Base-by-base conservation (phyloP, 495 filamentous ascomycete species). In the Echria macrotheca region DNA sequence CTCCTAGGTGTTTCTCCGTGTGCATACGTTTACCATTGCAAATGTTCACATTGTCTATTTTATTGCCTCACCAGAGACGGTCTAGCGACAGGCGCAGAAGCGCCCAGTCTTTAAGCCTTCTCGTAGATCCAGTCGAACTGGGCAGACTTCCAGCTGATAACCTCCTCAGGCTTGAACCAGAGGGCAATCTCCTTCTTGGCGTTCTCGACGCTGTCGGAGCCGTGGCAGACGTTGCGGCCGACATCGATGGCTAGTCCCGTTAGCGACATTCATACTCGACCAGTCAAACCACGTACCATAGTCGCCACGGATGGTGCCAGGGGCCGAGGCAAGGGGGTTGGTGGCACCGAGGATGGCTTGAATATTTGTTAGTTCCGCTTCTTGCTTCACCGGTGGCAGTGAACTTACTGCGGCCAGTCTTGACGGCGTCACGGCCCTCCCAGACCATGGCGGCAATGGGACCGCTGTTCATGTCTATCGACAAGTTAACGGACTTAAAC, bases 181-280 rank as follows among this genome's bases (percentile, higher is more conserved):
- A 96, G 84, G 58, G 80, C 85, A 67, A 98, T 98, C 80, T 98
- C 93, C 86, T 96, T 96, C 85, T 97, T 82, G 72, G 93, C 93
- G 76, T 77, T 93, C 81, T 97, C 93, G 72, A 97, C 91, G 73
- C 78, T 81, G 82, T 98, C 93, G 72, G 89, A 95, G 67, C 93
- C 93, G 81, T 98, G 93, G 84, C 93, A 96, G 73, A 98, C 88
- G 80, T 98, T 98, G 68, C 93, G 89, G 75, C 93, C 93, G 63
- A 93, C 87, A 64, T 91, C 12, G 12, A 12, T 31, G 28, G 12
- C 7, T 31, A 6, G 12, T 6, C 7, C 28, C 12, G 28, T 31
- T 12, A 31, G 12, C 7, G 28, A 31, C 7, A 12, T 31, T 12
- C 12, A 6, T 6, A 31, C 7, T 6, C 28, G 28, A 12, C 28